A percentile compares a stretch with the other conserved stretches of the same genome.
These are phyloP conservation scores for Penicillium sp. DNA, from an alignment of 2,329 filamentous ascomycete species.

Conservation along the genomic window DNA sequence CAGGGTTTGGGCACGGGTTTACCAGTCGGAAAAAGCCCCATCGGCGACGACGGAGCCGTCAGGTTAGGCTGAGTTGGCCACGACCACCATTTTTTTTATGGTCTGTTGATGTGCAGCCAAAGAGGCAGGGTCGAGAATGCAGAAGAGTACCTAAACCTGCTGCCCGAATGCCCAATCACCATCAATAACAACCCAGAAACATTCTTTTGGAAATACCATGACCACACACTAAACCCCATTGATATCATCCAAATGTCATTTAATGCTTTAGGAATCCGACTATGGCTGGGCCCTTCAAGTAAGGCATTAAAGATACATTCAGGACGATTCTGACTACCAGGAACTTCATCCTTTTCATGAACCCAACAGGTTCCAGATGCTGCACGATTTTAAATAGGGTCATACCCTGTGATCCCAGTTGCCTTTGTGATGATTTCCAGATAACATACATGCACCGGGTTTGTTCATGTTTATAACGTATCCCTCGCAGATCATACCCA, in stretches of 20 bases:
- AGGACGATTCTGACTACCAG: too few species aligned
- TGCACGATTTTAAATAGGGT: too few species aligned
- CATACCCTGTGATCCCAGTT: too few species aligned
- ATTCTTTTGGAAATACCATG: neutral
- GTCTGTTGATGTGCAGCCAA: neutral
- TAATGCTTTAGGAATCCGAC: neutral
- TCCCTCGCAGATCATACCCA: too few species aligned
- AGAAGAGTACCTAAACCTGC: constrained; percentile 20
- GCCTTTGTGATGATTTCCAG: too few species aligned
- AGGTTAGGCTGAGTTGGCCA: constrained; percentile 3
- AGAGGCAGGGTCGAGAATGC: constrained; percentile 3
- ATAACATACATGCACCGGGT: too few species aligned
- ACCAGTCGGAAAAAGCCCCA: neutral
- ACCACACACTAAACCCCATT: neutral
- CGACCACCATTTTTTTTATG: neutral
- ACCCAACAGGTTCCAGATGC: too few species aligned
- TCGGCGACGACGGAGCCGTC: neutral
- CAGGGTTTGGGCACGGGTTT: constrained; percentile 15
- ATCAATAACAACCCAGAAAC: neutral
- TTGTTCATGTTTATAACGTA: too few species aligned
- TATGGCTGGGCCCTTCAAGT: neutral
- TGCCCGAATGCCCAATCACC: constrained; percentile 32
- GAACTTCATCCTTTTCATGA: too few species aligned
- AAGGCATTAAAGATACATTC: too few species aligned
- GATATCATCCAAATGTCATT: too few species aligned